Base-by-base conservation (phyloP, 352 stramenopile species). In the Phytophthora palmivora region DNA sequence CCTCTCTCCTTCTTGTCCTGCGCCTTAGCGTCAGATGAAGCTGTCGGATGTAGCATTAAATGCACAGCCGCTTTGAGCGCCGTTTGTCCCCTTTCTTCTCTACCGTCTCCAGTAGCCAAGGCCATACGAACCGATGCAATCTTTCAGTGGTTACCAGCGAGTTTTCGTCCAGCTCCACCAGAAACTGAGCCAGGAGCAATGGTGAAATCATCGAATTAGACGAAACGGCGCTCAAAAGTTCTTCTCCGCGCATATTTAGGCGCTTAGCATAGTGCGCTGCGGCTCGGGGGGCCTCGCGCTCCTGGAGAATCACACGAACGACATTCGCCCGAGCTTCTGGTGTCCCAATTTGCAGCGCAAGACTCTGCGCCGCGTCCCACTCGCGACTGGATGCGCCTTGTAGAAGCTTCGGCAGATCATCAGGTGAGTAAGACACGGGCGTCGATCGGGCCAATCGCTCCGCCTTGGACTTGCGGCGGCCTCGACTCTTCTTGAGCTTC, bases 241-340 rank as follows among this genome's bases (percentile, higher is more conserved):
- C 76, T 28, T 67, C 24, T 2, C 62, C 42, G 6, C 37, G 30
- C 36, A 89, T 12, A 36, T 60, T 49, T 24, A 93, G 63, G 1
- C 84, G 82, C 53, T 82, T 78, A 19, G 79, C 75, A 68, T 93
- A 93, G 52, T 93, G 84, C 16, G 75, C 84, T 3, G 82, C 84
- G 4, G 82, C 82, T 34, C 71, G 72, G 4, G 76, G 74, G n/a
- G 67, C 72, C 28, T 73, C 30, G 14, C 70, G 74, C 7, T 62
- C 21, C 33, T 59, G 63, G 36, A 93, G 58, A 56, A 93, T 64
- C 10, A 50, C 49, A 4, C 50, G 56, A 6, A 92, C 59, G 19
- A 91, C 49, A 10, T 70, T 54, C 26, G 63, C 48, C 5, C 74
- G 70, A 5, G 82, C 79, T n/a, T 77, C 72, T 0, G 30, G 2